Evolutionary conservation across 1,139 yeast species (phyloP).

Genomic region (Yamadazyma blattariae): DNA sequence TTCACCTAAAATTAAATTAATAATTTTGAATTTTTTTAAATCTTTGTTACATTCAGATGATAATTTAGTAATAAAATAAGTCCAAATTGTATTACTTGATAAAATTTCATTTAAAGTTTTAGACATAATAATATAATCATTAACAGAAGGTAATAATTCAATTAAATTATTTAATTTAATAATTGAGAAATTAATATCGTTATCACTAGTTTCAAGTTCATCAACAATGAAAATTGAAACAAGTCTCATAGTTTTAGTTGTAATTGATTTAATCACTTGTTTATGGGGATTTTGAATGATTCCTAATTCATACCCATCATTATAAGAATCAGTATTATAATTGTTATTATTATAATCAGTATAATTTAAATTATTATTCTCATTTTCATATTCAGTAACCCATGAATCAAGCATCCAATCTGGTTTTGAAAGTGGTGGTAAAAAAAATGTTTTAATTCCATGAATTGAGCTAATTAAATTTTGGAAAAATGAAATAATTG

Average conservation of each 20-base stretch:
- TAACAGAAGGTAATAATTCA: not conserved
- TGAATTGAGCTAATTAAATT: not conserved
- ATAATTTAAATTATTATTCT: no score
- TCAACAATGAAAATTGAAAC: not conserved
- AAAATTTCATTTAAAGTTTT: not conserved
- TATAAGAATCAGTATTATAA: no score
- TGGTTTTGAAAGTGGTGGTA: conserved; percentile 7
- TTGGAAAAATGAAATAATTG: conserved; percentile 17
- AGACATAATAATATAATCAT: not conserved
- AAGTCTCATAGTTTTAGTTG: not conserved
- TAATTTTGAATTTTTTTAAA: not conserved
- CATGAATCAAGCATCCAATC: conserved; percentile 5
- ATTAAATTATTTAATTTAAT: not conserved
- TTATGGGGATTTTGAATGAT: no score
- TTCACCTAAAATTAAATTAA: not conserved
- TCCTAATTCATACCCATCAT: no score
- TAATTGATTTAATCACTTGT: no score
- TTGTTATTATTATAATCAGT: no score
- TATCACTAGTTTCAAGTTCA: not conserved
- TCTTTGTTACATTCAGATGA: not conserved
- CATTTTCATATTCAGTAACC: not conserved
- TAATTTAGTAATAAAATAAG: not conserved
- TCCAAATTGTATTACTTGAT: not conserved
- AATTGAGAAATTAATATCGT: not conserved
- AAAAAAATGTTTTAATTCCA: not conserved